Conservation (phyloP, 495 filamentous ascomycete genomes). For the Usnea hakonensis region DNA sequence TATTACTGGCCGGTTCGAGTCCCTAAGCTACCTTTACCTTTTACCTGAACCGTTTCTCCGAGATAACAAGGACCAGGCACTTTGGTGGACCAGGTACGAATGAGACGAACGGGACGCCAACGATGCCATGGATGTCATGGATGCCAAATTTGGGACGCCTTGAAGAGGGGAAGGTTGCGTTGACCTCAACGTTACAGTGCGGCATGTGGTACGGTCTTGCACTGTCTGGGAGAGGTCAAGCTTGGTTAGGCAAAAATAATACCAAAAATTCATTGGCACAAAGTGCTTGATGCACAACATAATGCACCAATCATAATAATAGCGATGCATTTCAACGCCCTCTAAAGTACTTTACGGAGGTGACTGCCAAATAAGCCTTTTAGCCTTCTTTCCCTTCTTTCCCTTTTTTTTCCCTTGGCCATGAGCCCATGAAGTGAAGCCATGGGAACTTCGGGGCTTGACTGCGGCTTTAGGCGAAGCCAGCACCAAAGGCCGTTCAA, state of each 20-base stretch:
- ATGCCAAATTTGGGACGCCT: conserved; percentile 13
- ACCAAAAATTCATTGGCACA: conserved; percentile 2
- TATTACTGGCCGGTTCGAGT: no score
- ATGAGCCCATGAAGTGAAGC: no score
- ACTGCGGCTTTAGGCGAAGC: conserved; percentile 13
- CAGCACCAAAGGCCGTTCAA: conserved; percentile 1
- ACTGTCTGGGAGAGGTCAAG: conserved; percentile 1
- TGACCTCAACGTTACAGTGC: conserved; percentile 8
- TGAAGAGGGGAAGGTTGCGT: conserved; percentile 8
- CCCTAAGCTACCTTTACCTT: no score
- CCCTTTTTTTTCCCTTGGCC: no score
- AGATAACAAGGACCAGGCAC: conserved; percentile 12
- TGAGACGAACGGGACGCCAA: neutral
- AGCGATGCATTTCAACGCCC: neutral
- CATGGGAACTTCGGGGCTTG: conserved; percentile 10
- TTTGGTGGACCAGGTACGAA: neutral
- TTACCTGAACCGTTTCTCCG: conserved; percentile 4
- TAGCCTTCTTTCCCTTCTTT: neutral
- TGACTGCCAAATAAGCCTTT: neutral
- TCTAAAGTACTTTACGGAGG: no score
- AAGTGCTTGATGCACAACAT: conserved; percentile 10
- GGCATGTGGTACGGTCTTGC: conserved; percentile 12
- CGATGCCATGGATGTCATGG: neutral
- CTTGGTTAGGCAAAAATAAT: conserved; percentile 1
- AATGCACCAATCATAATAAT: conserved; percentile 3